Evolutionary conservation across 192 early-diverging fungal genomes (phyloP).

Genomic region (Coemansia guatemalensis): DNA sequence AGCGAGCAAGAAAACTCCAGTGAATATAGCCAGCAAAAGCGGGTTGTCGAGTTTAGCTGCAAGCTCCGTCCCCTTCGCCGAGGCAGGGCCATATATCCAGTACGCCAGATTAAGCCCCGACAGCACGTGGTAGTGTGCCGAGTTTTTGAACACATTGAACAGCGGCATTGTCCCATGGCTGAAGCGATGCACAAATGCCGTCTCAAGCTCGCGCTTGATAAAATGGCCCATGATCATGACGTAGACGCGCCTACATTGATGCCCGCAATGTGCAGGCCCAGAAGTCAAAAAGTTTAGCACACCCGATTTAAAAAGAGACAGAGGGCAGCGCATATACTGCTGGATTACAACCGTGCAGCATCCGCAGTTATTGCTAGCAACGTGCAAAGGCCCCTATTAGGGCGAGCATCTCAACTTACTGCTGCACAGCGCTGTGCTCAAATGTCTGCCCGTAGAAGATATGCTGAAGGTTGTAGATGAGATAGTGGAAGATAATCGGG

Average conservation of each 20-base stretch:
- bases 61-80: conserved; percentile 50
- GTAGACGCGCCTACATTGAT: conserved; percentile 58
- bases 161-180: conserved; percentile 96
- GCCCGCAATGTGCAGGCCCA: not conserved
- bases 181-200: conserved; percentile 90
- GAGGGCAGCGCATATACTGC: not conserved
- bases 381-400: not conserved
- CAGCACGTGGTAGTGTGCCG: conserved; percentile 88
- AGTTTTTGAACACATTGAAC: conserved; percentile 93
- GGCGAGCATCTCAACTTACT: conserved; percentile 33
- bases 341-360: not conserved
- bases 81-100: conserved; percentile 83
- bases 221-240: conserved; percentile 80
- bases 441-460: conserved; percentile 67
- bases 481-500: conserved; percentile 80
- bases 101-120: conserved; percentile 83
- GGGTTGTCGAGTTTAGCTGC: conserved; percentile 49
- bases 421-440: conserved; percentile 75
- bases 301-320: not conserved
- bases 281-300: not conserved
- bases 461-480: conserved; percentile 75
- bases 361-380: conserved; percentile 1
- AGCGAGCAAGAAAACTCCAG: conserved; percentile 55
- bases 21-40: conserved; percentile 28
- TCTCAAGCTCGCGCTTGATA: conserved; percentile 90